These are phyloP conservation scores for Miscanthus sacchariflorus DNA, from an alignment of 202 grass and related monocot genomes.

Conservation along the genomic window DNA sequence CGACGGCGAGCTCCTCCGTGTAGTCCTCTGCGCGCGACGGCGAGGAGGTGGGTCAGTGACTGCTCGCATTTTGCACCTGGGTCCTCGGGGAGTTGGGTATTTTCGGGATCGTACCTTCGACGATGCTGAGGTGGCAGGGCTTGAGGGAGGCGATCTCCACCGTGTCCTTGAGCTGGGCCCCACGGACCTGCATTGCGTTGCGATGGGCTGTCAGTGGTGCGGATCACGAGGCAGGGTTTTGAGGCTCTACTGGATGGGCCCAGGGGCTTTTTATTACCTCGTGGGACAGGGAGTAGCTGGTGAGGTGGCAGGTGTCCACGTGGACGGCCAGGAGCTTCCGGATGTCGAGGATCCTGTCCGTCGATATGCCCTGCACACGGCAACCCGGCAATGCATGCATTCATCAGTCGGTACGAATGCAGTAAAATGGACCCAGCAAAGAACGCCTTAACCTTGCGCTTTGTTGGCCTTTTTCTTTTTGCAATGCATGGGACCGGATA, in stretches of 20 bases:
- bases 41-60: background rate
- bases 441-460: background rate
- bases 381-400: background rate
- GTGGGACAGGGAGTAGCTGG: slow-evolving; percentile 80
- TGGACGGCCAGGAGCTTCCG: slow-evolving; percentile 85
- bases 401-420: background rate
- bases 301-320: slow-evolving; percentile 90
- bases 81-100: background rate
- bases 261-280: slow-evolving; percentile 57
- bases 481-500: background rate
- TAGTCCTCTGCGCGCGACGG: slow-evolving; percentile 66
- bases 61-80: slow-evolving; percentile 16
- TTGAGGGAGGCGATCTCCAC: slow-evolving; percentile 80
- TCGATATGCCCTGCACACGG: slow-evolving; percentile 78
- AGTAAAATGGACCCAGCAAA: background rate
- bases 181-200: slow-evolving; percentile 65
- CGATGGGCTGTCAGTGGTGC: background rate
- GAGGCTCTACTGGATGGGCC: background rate
- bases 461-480: background rate
- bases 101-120: slow-evolving; percentile 59
- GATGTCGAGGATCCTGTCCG: slow-evolving; percentile 83
- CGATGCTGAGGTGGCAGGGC: slow-evolving; percentile 81
- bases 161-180: slow-evolving; percentile 75
- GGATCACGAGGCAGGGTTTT: background rate
- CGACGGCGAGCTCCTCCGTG: slow-evolving; percentile 88